Base-by-base conservation (phyloP, 2,329 filamentous ascomycete genomes). In the Periconia digitata region DNA sequence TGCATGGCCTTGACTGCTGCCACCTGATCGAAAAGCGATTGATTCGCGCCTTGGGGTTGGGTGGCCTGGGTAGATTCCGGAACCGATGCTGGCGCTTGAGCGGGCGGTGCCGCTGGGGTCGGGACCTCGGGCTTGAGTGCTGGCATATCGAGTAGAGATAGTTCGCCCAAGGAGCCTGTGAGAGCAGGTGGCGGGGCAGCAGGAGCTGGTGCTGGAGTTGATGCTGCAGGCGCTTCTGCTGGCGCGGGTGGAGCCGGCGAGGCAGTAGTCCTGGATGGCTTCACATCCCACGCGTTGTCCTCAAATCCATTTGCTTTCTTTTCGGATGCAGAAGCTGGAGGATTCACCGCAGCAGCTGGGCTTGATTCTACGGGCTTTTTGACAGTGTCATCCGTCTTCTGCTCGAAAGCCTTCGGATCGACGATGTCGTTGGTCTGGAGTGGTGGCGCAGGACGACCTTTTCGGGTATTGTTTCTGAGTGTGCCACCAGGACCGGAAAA, bases 281-380 rank as follows among this genome's bases (percentile, higher is more conserved):
- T 96, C 42, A 96, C 87, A 63, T 95, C 90, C 94, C 94, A 99
- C 8, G 94, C 94, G 75, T 97, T 90, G 64, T 97, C 94, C 43
- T 99, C 94, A 64, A 97, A 97, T 2, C 90, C 90, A 50, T 78
- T 76, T 36, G 72, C 71, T 43, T 76, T 75, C 50, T 81, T 78
- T 32, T 79, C 61, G 32, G 69, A 75, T 32, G 74, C 69, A 32
- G 83, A 76, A 8, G 71, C 72, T 32, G 27, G 8, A 32, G 27
- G 12, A 15, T 12, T 32, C 13, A 75, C 69, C 40, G 80, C 67
- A 0, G 82, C 75, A 24, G 80, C 80, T 20, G 76, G 66, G 44
- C 76, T 74, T 16, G 70, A 71, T 34, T 81, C 78, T 29, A 63
- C 70, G 51, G 62, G 70, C 51, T 76, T 77, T 46, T 76, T 71